Percentiles rank a stretch among this genome's conserved stretches.
phyloP scores from a whole-genome alignment of 805 yeast genomes.

The Hanseniaspora lindneri region DNA sequence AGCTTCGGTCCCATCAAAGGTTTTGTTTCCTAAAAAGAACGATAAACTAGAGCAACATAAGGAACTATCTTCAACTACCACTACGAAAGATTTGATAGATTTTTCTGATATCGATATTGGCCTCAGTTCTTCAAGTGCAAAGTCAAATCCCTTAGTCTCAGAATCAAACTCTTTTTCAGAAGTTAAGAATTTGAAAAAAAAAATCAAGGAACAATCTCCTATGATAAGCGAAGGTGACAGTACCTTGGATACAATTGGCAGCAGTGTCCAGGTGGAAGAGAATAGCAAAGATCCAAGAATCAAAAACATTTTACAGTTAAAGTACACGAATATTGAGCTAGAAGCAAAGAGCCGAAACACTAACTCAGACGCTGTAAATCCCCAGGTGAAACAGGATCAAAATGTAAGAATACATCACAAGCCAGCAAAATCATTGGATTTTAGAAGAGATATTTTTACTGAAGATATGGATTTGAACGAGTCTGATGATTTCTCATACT shows the following conservation, averaged over 20 bases:
- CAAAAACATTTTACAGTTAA: slow-evolving; percentile 9
- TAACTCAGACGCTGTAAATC: too few species aligned
- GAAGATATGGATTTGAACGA: slow-evolving; percentile 37
- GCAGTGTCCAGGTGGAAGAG: not conserved
- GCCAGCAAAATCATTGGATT: slow-evolving; percentile 38
- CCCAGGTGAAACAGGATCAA: too few species aligned
- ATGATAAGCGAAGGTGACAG: slow-evolving; percentile 8
- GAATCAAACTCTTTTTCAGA: not conserved
- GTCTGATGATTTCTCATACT: slow-evolving; percentile 4
- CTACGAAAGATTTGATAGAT: slow-evolving; percentile 11
- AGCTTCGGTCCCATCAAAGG: not conserved
- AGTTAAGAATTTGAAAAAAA: not conserved
- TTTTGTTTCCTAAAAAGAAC: not conserved
- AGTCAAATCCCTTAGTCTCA: not conserved
- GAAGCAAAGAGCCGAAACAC: not conserved
- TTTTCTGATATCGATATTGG: slow-evolving; percentile 8
- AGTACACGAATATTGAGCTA: slow-evolving; percentile 14
- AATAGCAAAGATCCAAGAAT: slow-evolving; percentile 2
- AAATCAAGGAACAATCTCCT: slow-evolving; percentile 10
- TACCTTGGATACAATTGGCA: not conserved
- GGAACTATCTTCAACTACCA: not conserved
- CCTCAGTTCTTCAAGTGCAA: not conserved
- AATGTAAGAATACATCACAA: too few species aligned
- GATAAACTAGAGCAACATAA: not conserved
- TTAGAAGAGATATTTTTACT: slow-evolving; percentile 57